Evolutionary conservation across 2,329 filamentous ascomycete species (phyloP).

Genomic region (Capronia coronata): DNA sequence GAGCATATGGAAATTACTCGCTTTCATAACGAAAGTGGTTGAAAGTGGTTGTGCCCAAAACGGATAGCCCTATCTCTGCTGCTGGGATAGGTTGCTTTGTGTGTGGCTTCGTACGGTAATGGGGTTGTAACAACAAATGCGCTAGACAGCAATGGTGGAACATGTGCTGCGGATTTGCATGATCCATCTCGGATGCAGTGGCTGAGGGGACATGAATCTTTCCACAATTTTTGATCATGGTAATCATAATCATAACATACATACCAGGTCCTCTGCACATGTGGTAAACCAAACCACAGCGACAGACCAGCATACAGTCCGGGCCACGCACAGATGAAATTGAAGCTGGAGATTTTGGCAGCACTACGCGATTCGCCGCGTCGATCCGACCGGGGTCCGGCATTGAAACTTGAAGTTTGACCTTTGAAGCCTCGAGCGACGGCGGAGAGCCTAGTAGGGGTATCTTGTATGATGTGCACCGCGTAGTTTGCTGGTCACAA

Average conservation of each 20-base stretch:
- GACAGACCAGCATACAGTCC: neutral
- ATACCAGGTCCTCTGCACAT: too few relatives aligned
- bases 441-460: neutral
- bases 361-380: neutral
- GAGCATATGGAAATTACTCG: constrained; percentile 24
- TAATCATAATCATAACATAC: neutral
- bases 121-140: constrained; percentile 11
- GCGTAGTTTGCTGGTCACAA: constrained; percentile 4
- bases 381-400: neutral
- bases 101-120: neutral
- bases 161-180: constrained; percentile 15
- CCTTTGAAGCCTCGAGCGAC: neutral
- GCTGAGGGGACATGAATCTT: neutral
- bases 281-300: too few relatives aligned
- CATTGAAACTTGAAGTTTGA: neutral
- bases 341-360: too few relatives aligned
- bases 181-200: constrained; percentile 1
- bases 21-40: constrained; percentile 14
- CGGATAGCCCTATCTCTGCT: constrained; percentile 13
- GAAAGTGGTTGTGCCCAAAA: constrained; percentile 17
- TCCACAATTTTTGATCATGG: neutral
- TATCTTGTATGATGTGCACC: neutral
- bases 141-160: constrained; percentile 20
- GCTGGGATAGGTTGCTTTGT: constrained; percentile 3
- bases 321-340: neutral